These are phyloP conservation scores for Lentinula aciculospora DNA, from an alignment of 768 basidiomycete genomes.

Conservation along the genomic window DNA sequence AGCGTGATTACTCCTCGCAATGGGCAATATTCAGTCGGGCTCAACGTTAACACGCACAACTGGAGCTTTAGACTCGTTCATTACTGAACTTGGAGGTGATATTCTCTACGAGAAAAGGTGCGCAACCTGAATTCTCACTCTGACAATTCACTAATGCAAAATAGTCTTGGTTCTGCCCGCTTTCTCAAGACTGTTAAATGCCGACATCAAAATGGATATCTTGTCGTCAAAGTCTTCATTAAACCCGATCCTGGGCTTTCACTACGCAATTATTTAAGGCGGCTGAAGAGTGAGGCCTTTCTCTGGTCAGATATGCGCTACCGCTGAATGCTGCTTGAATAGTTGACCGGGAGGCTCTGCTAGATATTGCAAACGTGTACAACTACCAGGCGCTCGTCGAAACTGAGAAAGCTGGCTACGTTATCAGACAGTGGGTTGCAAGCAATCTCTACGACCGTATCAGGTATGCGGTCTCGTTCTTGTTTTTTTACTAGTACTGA, in stretches of 20 bases:
- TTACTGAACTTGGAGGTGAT: conserved; percentile 83
- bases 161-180: conserved; percentile 63
- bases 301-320: neutral
- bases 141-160: neutral
- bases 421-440: conserved; percentile 91
- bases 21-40: conserved; percentile 79
- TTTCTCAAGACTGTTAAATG: conserved; percentile 87
- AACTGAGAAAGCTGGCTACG: conserved; percentile 93
- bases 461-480: conserved; percentile 51
- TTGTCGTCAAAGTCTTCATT: conserved; percentile 93
- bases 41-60: conserved; percentile 66
- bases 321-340: conserved; percentile 7
- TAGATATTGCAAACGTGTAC: conserved; percentile 84
- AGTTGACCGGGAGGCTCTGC: conserved; percentile 84
- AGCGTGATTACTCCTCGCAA: conserved; percentile 18
- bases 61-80: conserved; percentile 85
- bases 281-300: conserved; percentile 64
- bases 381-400: conserved; percentile 87
- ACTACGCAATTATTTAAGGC: conserved; percentile 64
- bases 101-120: conserved; percentile 91
- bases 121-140: conserved; percentile 10
- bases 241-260: conserved; percentile 88
- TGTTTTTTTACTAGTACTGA: neutral
- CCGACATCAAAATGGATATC: conserved; percentile 73
- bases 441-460: conserved; percentile 96